Conservation (phyloP, 2,329 filamentous ascomycete species). For the Phyllosticta citrichinensis region DNA sequence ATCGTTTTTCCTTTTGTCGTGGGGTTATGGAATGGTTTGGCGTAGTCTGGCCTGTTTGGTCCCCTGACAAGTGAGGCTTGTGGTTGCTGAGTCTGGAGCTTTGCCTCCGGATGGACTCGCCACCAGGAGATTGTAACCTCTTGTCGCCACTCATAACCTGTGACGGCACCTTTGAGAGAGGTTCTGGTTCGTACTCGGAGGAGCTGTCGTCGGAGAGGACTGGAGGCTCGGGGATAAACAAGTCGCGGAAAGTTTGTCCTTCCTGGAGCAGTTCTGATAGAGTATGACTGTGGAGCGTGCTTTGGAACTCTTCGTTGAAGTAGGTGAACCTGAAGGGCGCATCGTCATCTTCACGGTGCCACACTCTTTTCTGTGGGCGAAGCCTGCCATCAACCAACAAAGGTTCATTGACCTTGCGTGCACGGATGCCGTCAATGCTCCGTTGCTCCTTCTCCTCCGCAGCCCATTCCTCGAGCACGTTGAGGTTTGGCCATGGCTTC, state of each 20-base stretch:
- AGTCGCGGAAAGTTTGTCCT: slow-evolving; percentile 70
- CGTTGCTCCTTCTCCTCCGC: slow-evolving; percentile 80
- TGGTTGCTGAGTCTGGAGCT: slow-evolving; percentile 4
- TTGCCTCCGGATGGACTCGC: neutral
- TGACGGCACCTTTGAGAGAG: slow-evolving; percentile 20
- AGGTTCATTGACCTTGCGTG: slow-evolving; percentile 89
- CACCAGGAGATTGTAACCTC: neutral
- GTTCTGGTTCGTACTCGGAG: slow-evolving; percentile 53
- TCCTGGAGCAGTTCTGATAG: slow-evolving; percentile 88
- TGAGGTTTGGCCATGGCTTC: slow-evolving; percentile 75
- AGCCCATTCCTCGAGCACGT: slow-evolving; percentile 80
- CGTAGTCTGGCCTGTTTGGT: slow-evolving; percentile 40
- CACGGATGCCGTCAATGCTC: slow-evolving; percentile 64
- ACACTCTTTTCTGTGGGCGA: slow-evolving; percentile 64
- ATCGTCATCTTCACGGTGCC: slow-evolving; percentile 83
- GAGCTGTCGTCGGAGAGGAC: slow-evolving; percentile 50
- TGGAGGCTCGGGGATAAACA: slow-evolving; percentile 80
- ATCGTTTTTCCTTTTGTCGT: slow-evolving; percentile 30
- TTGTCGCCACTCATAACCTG: neutral
- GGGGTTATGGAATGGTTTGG: slow-evolving; percentile 27
- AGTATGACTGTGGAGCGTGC: slow-evolving; percentile 90
- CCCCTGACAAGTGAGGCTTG: slow-evolving; percentile 24
- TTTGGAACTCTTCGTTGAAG: slow-evolving; percentile 94
- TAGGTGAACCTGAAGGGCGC: slow-evolving; percentile 93
- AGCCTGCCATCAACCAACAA: slow-evolving; percentile 84